A percentile compares a stretch with the other conserved stretches of the same genome.
phyloP scores from a whole-genome alignment of 164 flowering plant genomes.

The Stephania japonica region DNA sequence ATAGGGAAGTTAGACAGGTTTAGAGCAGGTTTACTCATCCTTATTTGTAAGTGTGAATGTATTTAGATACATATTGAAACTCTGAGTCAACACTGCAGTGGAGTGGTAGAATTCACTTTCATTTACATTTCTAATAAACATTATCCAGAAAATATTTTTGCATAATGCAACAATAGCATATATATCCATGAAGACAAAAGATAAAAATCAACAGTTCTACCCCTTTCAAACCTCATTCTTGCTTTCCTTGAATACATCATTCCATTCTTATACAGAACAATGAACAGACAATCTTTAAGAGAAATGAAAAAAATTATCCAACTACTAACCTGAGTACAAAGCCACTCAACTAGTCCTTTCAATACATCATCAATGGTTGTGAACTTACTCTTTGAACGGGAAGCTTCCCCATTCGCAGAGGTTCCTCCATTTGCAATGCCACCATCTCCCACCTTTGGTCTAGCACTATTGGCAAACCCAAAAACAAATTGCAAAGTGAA shows the following conservation, averaged over 20 bases:
- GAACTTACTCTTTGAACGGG: constrained; percentile 47
- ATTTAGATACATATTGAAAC: too few species aligned
- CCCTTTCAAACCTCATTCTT: neutral
- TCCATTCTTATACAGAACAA: neutral
- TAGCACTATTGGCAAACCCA: constrained; percentile 43
- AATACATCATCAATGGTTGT: constrained; percentile 73
- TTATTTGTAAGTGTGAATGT: too few species aligned
- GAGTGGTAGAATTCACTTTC: too few species aligned
- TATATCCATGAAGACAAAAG: neutral
- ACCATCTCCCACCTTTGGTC: constrained; percentile 49
- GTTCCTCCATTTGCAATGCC: constrained; percentile 40
- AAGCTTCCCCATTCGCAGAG: constrained; percentile 57
- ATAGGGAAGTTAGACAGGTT: too few species aligned
- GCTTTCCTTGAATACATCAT: neutral
- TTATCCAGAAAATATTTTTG: neutral
- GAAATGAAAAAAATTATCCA: neutral
- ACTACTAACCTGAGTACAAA: constrained; percentile 75
- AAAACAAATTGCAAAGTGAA: neutral
- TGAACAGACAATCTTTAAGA: neutral
- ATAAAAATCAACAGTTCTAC: neutral
- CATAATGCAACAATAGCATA: neutral
- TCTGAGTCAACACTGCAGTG: too few species aligned
- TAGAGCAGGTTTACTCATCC: too few species aligned
- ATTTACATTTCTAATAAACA: too few species aligned
- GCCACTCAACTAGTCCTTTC: constrained; percentile 88